These are phyloP conservation scores for Rhododendron griersonianum DNA, from an alignment of 148 eudicot genomes.

Conservation along the genomic window DNA sequence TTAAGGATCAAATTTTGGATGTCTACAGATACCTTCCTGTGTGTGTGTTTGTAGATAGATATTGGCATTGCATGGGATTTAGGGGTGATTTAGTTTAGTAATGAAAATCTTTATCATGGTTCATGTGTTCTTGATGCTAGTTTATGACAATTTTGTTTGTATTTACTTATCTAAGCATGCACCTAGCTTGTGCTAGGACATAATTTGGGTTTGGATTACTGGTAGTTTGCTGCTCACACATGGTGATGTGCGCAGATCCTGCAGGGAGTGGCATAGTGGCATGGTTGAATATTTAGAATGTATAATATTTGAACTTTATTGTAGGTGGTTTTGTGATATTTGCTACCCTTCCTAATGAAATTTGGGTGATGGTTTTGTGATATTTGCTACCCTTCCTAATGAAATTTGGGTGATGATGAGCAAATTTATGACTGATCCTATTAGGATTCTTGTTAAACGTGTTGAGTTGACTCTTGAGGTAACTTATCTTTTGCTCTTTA, in stretches of 20 bases:
- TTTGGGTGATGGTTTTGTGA: conserved; percentile 63
- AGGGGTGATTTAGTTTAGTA: neutral
- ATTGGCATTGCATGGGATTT: neutral
- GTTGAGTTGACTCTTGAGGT: conserved; percentile 98
- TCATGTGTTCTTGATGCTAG: neutral
- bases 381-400: conserved; percentile 95
- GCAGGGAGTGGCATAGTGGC: neutral
- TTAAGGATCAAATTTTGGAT: conserved; percentile 96
- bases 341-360: conserved; percentile 97
- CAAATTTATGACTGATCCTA: conserved; percentile 97
- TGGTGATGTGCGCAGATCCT: neutral
- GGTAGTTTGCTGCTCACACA: neutral
- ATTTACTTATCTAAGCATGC: neutral
- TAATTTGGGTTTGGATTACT: neutral
- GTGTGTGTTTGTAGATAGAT: no score
- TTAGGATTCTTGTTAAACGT: conserved; percentile 91
- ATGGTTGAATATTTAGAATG: neutral
- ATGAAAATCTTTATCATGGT: neutral
- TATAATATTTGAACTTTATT: conserved; percentile 2
- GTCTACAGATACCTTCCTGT: conserved; percentile 82
- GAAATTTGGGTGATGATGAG: conserved; percentile 91
- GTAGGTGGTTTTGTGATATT: conserved; percentile 70
- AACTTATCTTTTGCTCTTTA: conserved; percentile 8
- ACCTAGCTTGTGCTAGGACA: neutral
- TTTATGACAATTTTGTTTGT: neutral